Evolutionary conservation across 2,329 filamentous ascomycete genomes (phyloP), one percentile per base, ranked within the genome.

Genomic region (Diaporthe sp.): DNA sequence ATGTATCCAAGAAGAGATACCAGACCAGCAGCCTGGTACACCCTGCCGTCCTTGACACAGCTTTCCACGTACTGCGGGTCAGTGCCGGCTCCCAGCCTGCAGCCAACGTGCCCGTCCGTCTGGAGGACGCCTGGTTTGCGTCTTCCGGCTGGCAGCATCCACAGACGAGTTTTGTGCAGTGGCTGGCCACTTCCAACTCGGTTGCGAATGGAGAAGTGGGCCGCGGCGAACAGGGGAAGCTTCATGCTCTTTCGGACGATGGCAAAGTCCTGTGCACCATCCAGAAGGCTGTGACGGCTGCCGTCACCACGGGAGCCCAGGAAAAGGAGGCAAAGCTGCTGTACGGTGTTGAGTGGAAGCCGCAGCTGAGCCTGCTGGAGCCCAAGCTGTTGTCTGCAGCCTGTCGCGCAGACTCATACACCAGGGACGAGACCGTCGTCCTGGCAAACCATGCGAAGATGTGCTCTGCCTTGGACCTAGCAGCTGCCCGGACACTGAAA

Each of bases 341-440:
- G 13, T 80, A 85, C 65, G 79, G 76, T 9, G 76, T 84, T 44
- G 81, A 83, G 37, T 86, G 84, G 84, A 83, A 83, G 75, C 84
- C 84, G 0, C 83, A 85, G 70, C 77, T 85, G 28, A 83, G 82
- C 78, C 57, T 84, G n/a, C 78, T 85, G 19, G 75, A 78, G 22
- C 77, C 78, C 13, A 37, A 80, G 55, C 79, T 84, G 74, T 77
- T 85, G 12, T 70, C 60, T 8, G 55, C 61, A 2, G 68, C 75
- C 1, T 84, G 81, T 67, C 60, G 77, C 17, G 78, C 77, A 9
- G 65, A 80, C 44, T 72, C 55, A 1, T 78, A 78, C 39, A 51
- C 75, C 4, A 78, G 79, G 62, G 80, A 82, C 39, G 82, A 82
- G 61, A 73, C 58, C 9, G 42, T 62, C 1, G 78, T 79, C 73